Percentiles rank a stretch among this genome's conserved stretches.
phyloP scores from a whole-genome alignment of 2,329 filamentous ascomycete species.

The Bipolaris gigantea region DNA sequence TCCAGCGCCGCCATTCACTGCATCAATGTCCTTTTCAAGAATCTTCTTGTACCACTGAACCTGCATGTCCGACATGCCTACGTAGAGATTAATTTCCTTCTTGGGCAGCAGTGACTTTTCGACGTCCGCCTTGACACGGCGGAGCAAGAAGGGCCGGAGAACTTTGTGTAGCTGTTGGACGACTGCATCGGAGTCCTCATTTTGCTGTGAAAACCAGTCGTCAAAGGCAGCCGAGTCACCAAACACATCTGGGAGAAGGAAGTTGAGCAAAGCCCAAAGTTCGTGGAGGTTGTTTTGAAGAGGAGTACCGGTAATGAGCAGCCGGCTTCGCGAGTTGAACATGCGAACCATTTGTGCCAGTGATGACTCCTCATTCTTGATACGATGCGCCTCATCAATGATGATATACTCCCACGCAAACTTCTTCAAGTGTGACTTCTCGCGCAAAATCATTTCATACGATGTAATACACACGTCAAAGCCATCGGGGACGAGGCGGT shows the following conservation, averaged over 20 bases:
- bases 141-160: slow-evolving; percentile 87
- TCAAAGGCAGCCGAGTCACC: slow-evolving; percentile 96
- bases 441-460: slow-evolving; percentile 97
- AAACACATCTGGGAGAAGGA: slow-evolving; percentile 96
- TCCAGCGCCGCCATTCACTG: slow-evolving; percentile 92
- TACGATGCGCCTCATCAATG: slow-evolving; percentile 95
- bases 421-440: slow-evolving; percentile 93
- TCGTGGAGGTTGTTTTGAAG: slow-evolving; percentile 98
- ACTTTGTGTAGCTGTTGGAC: slow-evolving; percentile 95
- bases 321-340: slow-evolving; percentile 91
- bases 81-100: slow-evolving; percentile 95
- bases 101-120: slow-evolving; percentile 97
- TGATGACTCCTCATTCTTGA: slow-evolving; percentile 99
- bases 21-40: slow-evolving; percentile 97
- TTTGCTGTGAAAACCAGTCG: slow-evolving; percentile 93
- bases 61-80: slow-evolving; percentile 99
- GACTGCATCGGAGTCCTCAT: slow-evolving; percentile 88
- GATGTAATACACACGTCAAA: slow-evolving; percentile 98
- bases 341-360: slow-evolving; percentile 94
- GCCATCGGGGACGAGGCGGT: slow-evolving; percentile 87
- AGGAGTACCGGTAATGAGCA: slow-evolving; percentile 94
- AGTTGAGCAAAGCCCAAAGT: slow-evolving; percentile 95
- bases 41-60: slow-evolving; percentile 99
- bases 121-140: slow-evolving; percentile 95
- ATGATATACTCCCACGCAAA: slow-evolving; percentile 99